Percentiles rank a stretch among this genome's conserved stretches.
These are phyloP conservation scores for Cephalotrichum gorgonifer DNA, from an alignment of 2,329 filamentous ascomycete species.

Conservation along the genomic window DNA sequence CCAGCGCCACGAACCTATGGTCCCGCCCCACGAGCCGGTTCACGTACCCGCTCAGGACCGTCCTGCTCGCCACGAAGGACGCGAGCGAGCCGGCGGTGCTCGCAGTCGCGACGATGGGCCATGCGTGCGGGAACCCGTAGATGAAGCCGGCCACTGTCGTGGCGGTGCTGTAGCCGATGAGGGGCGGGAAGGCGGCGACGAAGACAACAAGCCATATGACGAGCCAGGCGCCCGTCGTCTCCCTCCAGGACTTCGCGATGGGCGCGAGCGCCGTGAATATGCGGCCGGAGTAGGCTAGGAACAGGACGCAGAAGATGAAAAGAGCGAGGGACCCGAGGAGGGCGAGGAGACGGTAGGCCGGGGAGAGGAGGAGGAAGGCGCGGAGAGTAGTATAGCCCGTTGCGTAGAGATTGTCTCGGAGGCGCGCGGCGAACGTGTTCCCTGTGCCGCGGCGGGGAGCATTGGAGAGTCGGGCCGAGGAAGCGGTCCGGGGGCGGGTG, in stretches of 20 bases:
- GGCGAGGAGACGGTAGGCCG: constrained; percentile 52
- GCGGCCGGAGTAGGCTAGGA: constrained; percentile 66
- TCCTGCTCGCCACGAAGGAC: constrained; percentile 73
- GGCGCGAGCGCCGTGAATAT: constrained; percentile 71
- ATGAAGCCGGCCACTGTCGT: constrained; percentile 44
- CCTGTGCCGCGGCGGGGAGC: constrained; percentile 21
- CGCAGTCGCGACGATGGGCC: constrained; percentile 72
- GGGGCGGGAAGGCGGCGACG: constrained; percentile 69
- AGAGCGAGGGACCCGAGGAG: constrained; percentile 36
- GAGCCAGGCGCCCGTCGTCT: constrained; percentile 59
- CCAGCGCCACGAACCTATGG: constrained; percentile 77
- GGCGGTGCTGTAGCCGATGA: constrained; percentile 78
- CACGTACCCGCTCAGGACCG: constrained; percentile 69
- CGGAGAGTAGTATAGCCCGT: constrained; percentile 32
- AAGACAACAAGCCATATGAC: constrained; percentile 70
- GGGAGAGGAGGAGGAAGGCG: constrained; percentile 44
- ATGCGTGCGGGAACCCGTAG: constrained; percentile 52
- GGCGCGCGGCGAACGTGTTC: background rate
- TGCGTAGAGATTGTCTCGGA: constrained; percentile 24
- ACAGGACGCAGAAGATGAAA: constrained; percentile 51
- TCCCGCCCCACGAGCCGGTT: constrained; percentile 71
- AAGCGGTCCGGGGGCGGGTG: constrained; percentile 24
- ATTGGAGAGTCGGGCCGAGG: constrained; percentile 30
- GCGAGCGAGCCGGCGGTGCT: constrained; percentile 68
- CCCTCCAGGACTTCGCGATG: constrained; percentile 66